Percentiles rank a stretch among this genome's conserved stretches.
Evolutionary conservation across 345 rosid genomes (phyloP).

Genomic region (Eucalyptus paniculata): DNA sequence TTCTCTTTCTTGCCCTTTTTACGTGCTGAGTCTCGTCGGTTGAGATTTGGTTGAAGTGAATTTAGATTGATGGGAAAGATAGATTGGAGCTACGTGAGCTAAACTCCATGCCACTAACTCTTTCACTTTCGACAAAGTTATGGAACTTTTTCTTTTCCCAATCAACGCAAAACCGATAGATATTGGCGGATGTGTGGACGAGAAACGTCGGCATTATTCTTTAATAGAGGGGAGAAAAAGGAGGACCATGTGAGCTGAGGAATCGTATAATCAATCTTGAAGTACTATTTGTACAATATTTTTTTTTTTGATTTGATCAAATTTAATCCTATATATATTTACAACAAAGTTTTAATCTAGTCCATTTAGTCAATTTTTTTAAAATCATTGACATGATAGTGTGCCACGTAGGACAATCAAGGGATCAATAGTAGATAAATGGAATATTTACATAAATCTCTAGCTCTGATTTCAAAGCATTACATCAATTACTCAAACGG

Average conservation of each 20-base stretch:
- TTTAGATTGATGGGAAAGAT: background rate
- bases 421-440: background rate
- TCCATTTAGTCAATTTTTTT: background rate
- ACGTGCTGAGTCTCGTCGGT: background rate
- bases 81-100: background rate
- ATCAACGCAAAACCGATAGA: background rate
- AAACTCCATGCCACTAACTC: background rate
- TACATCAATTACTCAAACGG: background rate
- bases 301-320: background rate
- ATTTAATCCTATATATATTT: no score
- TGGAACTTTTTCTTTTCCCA: background rate
- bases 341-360: background rate
- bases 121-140: background rate
- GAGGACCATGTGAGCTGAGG: background rate
- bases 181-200: background rate
- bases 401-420: background rate
- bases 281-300: background rate
- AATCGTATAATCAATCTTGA: background rate
- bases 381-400: no score
- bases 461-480: background rate
- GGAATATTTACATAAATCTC: background rate
- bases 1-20: background rate
- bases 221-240: background rate
- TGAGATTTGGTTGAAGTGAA: background rate
- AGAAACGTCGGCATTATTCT: background rate